phyloP scores from a whole-genome alignment of 495 filamentous ascomycete genomes.

The Beverwykella pulmonaria region DNA sequence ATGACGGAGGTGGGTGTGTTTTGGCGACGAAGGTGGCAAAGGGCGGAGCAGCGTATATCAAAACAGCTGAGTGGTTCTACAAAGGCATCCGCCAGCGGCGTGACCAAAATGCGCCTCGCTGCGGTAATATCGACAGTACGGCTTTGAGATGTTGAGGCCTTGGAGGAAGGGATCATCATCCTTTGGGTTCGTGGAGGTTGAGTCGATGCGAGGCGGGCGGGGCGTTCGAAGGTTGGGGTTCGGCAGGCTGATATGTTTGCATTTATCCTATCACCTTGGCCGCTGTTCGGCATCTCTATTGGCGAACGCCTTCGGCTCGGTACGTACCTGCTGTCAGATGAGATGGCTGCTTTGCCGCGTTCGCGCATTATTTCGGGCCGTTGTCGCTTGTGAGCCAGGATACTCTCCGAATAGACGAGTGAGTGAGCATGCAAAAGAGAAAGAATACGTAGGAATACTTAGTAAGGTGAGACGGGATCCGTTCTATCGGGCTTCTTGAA shows the following conservation, averaged over 20 bases:
- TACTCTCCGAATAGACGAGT: background rate
- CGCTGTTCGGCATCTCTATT: background rate
- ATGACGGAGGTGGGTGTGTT: background rate
- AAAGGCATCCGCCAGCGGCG: background rate
- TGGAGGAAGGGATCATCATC: background rate
- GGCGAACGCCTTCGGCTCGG: constrained; percentile 16
- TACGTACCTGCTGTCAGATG: background rate
- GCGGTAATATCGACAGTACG: background rate
- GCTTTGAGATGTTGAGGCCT: background rate
- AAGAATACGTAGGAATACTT: background rate
- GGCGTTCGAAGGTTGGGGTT: background rate
- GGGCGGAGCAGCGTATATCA: background rate
- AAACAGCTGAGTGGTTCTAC: constrained; percentile 1
- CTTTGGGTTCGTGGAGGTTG: background rate
- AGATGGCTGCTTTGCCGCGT: constrained; percentile 2
- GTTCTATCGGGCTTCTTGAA: background rate
- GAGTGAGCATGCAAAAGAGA: background rate
- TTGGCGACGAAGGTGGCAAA: constrained; percentile 8
- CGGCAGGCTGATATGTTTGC: constrained; percentile 21
- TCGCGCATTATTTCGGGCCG: constrained; percentile 15
- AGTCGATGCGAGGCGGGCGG: constrained; percentile 2
- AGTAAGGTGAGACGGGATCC: constrained; percentile 7
- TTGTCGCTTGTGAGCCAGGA: constrained; percentile 7
- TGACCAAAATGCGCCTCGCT: constrained; percentile 2
- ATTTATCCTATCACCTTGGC: constrained; percentile 17